Percentiles rank a stretch among this genome's conserved stretches.
Evolutionary conservation across 495 filamentous ascomycete genomes (phyloP).

Genomic region (Pyrenula aspistea): DNA sequence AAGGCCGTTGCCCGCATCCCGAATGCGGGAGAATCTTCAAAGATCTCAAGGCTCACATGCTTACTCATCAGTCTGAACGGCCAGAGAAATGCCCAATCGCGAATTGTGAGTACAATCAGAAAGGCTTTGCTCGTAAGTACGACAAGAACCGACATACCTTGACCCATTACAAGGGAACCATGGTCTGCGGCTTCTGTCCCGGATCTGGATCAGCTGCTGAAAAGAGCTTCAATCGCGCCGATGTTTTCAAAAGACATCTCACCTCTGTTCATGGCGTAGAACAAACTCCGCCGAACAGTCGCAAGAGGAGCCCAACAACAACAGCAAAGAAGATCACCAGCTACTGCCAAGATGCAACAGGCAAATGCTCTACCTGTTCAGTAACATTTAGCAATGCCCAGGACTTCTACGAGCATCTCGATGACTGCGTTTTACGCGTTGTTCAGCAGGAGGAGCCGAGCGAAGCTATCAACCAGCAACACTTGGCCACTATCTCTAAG

Average conservation of each 20-base stretch:
- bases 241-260: slow-evolving; percentile 96
- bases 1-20: slow-evolving; percentile 67
- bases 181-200: slow-evolving; percentile 97
- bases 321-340: slow-evolving; percentile 33
- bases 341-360: slow-evolving; percentile 64
- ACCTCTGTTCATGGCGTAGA: slow-evolving; percentile 91
- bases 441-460: slow-evolving; percentile 96
- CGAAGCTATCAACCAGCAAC: slow-evolving; percentile 86
- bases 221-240: slow-evolving; percentile 97
- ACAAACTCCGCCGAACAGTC: slow-evolving; percentile 88
- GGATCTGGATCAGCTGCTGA: slow-evolving; percentile 84
- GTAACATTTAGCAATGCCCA: slow-evolving; percentile 87
- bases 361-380: slow-evolving; percentile 93
- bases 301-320: slow-evolving; percentile 60
- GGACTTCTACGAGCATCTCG: slow-evolving; percentile 97
- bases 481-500: slow-evolving; percentile 68
- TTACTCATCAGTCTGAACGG: slow-evolving; percentile 87
- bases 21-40: slow-evolving; percentile 90
- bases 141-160: slow-evolving; percentile 98
- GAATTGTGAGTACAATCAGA: slow-evolving; percentile 88
- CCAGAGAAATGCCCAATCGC: slow-evolving; percentile 95
- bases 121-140: slow-evolving; percentile 95
- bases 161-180: slow-evolving; percentile 98
- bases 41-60: slow-evolving; percentile 88
- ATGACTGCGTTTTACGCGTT: slow-evolving; percentile 95